Evolutionary conservation across 1,284 basidiomycete species (phyloP), one percentile per base, ranked within the genome.

Genomic region (Apiotrichum brassicae): DNA sequence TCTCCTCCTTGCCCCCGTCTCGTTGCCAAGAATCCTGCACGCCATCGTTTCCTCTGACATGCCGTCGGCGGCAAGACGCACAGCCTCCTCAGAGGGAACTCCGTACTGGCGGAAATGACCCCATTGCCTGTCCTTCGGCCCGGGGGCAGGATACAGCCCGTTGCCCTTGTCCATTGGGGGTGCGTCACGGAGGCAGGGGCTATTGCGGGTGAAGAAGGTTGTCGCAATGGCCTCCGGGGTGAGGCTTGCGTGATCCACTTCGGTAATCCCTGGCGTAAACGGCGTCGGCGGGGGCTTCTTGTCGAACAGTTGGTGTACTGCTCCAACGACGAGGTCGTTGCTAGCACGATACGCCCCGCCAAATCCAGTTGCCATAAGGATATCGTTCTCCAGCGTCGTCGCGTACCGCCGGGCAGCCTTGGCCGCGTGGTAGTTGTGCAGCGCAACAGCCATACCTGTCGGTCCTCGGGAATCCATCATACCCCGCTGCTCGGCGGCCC

Each of bases 371-470:
- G 13, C 36, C 18, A 49, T 18, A 12, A 39, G 37, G 3, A 35
- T 35, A 32, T 49, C 48, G 16, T 49, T 25, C 13, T 49, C 48
- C 11, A 43, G 20, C 11, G 35, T 32, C 5, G 41, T 43, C 2
- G 48, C 41, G 13, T 32, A 43, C n/a, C 48, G 48, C 41, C 39
- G 47, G 2, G 40, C 41, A 11, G 4, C 3, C 16, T 3, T 19
- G 6, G 45, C 45, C 6, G 20, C 16, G 43, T 86, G 81, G 50
- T 91, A 79, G 8, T 87, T 85, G 58, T 79, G 72, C 14, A 93
- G 76, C 20, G 88, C 80, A 30, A 93, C 82, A 66, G 85, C 87
- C 58, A 92, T 76, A 62, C 87, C 90, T 2, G 89, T 92, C 7
- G 90, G 90, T 64, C 87, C 89, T 36, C 87, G 81, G 51, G 78